Percentiles rank a stretch among this genome's conserved stretches.
Evolutionary conservation across 176 grass and related monocot species (phyloP).

Genomic region (Ananas comosus): DNA sequence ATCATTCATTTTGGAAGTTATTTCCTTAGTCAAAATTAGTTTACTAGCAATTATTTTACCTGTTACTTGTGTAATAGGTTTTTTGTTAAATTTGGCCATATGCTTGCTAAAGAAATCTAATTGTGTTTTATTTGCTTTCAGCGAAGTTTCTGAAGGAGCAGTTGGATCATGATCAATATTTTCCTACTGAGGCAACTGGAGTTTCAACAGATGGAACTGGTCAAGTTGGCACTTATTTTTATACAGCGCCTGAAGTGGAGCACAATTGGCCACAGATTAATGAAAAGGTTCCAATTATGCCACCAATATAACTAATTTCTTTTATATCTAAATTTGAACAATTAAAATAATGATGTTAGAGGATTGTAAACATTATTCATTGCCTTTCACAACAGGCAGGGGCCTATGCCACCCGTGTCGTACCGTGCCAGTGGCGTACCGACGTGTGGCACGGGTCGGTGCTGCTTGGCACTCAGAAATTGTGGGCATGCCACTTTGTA

Average conservation of each 20-base stretch:
- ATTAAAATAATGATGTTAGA: background rate
- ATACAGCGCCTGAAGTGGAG: conserved; percentile 91
- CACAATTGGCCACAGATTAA: conserved; percentile 95
- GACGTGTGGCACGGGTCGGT: too few species aligned
- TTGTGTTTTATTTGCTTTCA: conserved; percentile 33
- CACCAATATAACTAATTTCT: background rate
- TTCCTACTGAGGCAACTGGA: conserved; percentile 71
- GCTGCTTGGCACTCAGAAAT: too few species aligned
- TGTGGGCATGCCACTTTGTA: too few species aligned
- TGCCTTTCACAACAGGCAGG: background rate
- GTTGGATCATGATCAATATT: conserved; percentile 76
- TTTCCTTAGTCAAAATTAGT: conserved; percentile 3
- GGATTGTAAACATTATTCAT: background rate
- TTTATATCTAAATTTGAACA: background rate
- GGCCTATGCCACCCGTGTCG: too few species aligned
- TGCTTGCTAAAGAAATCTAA: conserved; percentile 2
- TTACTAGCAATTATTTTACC: background rate
- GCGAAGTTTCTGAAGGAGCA: conserved; percentile 97
- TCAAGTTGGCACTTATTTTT: conserved; percentile 96
- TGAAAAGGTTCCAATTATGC: conserved; percentile 50
- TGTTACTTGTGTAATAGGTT: background rate
- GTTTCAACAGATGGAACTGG: conserved; percentile 83
- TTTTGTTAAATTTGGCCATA: conserved; percentile 18
- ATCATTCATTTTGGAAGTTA: background rate
- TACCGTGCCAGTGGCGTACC: too few species aligned